Conservation (phyloP, 257 asterid species). For the Solanum microdontum region DNA sequence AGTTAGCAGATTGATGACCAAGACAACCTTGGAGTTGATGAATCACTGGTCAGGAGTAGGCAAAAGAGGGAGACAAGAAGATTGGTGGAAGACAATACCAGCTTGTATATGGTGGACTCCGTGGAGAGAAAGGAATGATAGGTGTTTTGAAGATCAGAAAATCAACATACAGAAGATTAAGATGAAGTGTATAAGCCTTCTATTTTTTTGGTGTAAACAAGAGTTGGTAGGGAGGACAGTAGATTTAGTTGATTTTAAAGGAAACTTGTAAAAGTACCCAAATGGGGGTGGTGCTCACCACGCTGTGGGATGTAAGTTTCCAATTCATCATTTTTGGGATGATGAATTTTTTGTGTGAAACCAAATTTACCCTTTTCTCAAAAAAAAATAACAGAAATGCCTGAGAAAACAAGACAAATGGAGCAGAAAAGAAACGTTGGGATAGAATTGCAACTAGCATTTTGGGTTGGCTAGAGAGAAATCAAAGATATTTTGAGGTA, state of each 20-base stretch:
- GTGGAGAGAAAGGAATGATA: background rate
- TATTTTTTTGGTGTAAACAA: background rate
- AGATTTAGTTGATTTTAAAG: background rate
- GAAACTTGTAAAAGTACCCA: background rate
- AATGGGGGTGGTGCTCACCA: background rate
- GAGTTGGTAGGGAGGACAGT: background rate
- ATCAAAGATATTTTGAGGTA: background rate
- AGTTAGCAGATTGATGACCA: background rate
- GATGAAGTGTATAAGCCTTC: background rate
- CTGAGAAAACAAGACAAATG: background rate
- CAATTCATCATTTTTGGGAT: background rate
- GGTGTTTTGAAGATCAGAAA: background rate
- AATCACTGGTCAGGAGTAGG: background rate
- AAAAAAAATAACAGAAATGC: background rate
- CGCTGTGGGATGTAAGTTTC: background rate
- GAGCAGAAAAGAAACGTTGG: background rate
- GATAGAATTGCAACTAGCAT: background rate
- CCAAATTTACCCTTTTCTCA: background rate
- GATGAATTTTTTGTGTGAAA: background rate
- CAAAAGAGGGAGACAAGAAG: background rate
- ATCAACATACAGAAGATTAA: background rate
- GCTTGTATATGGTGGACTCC: background rate
- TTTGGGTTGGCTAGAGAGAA: background rate
- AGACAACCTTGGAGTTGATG: background rate
- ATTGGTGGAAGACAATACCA: background rate